Evolutionary conservation across 2,329 filamentous ascomycete genomes (phyloP).

Genomic region (Epichloe sp.): DNA sequence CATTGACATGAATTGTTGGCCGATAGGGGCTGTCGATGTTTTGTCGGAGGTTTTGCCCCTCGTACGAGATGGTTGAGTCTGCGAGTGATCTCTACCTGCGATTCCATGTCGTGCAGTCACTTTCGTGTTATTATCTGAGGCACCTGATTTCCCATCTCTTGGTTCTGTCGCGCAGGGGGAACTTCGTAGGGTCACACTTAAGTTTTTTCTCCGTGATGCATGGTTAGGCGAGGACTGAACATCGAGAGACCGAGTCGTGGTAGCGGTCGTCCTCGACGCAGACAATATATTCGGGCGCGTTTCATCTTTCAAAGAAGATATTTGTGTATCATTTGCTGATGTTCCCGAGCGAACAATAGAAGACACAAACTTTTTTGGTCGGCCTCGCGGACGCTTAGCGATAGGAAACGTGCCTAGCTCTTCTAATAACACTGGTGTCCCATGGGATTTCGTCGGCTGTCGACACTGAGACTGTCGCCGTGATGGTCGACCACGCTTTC

Average conservation of each 20-base stretch:
- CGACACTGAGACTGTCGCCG: constrained; percentile 12
- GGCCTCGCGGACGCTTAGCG: constrained; percentile 14
- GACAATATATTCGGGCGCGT: not conserved
- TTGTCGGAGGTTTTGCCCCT: not conserved
- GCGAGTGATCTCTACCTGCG: not conserved
- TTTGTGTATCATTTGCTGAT: not conserved
- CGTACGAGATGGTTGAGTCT: not conserved
- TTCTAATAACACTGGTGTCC: not conserved
- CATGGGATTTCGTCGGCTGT: not conserved
- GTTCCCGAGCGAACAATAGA: not conserved
- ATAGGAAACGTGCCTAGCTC: not conserved
- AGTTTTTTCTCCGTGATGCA: not conserved
- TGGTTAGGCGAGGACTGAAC: not conserved
- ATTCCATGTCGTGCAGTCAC: not conserved
- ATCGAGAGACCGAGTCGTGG: not conserved
- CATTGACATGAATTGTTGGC: constrained; percentile 37
- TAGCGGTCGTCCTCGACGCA: not conserved
- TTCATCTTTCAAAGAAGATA: not conserved
- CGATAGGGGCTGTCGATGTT: not conserved
- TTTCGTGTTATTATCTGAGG: not conserved
- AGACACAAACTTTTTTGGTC: constrained; percentile 12
- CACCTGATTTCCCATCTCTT: not conserved
- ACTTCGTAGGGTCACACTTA: not conserved
- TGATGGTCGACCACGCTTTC: constrained; percentile 19
- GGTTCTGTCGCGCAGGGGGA: not conserved